These are phyloP conservation scores for Botrytis byssoidea DNA, from an alignment of 2,329 filamentous ascomycete species.

Conservation along the genomic window DNA sequence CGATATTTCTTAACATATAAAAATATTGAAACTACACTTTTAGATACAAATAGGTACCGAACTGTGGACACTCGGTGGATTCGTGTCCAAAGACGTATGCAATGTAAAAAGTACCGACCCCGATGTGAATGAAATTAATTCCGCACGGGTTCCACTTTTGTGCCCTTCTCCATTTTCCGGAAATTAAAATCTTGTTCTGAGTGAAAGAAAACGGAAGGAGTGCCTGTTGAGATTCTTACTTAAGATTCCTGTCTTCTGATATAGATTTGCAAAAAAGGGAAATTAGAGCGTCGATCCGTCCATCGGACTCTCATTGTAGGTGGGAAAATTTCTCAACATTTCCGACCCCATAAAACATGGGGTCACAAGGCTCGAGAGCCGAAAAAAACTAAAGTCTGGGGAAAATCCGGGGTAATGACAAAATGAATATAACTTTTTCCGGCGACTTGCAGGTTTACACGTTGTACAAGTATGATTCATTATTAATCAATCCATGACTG, in stretches of 20 bases:
- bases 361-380: neutral
- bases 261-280: neutral
- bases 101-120: too few relatives aligned
- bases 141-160: neutral
- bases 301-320: neutral
- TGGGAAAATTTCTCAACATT: constrained; percentile 9
- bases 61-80: neutral
- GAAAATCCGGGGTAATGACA: neutral
- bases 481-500: neutral
- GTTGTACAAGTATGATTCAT: neutral
- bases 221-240: neutral
- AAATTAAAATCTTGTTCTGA: neutral
- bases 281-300: neutral
- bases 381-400: neutral
- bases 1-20: too few relatives aligned
- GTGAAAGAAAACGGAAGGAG: neutral
- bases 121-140: neutral
- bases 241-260: neutral
- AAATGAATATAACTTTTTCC: neutral
- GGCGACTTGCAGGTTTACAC: neutral
- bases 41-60: neutral
- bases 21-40: neutral
- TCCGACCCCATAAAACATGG: neutral
- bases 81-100: neutral
- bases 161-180: neutral